Evolutionary conservation across 352 stramenopile genomes (phyloP).

Genomic region (Phytophthora nicotianae): DNA sequence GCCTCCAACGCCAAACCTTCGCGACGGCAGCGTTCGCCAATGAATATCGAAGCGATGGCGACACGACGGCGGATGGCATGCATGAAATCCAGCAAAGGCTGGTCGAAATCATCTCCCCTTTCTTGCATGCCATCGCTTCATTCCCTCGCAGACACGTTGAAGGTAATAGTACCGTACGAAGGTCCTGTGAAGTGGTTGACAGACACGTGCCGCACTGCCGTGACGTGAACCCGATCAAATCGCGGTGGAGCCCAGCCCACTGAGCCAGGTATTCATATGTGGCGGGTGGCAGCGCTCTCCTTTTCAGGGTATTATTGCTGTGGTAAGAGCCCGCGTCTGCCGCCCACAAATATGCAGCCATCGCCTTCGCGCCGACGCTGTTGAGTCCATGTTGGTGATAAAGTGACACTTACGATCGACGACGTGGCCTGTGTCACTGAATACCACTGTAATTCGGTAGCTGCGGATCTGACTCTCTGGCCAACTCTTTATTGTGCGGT

Average conservation of each 20-base stretch:
- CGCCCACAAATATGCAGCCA: background rate
- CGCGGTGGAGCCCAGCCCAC: background rate
- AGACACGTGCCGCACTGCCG: background rate
- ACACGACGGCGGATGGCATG: slow-evolving; percentile 27
- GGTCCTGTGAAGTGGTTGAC: background rate
- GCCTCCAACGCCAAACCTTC: background rate
- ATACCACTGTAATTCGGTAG: slow-evolving; percentile 43
- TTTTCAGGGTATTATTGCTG: too few species aligned
- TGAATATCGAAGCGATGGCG: slow-evolving; percentile 32
- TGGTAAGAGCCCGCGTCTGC: too few species aligned
- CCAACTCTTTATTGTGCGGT: slow-evolving; percentile 23
- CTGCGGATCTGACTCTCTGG: slow-evolving; percentile 25
- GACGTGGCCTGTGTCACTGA: slow-evolving; percentile 26
- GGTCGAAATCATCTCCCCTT: slow-evolving; percentile 17
- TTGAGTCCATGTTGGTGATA: slow-evolving; percentile 7
- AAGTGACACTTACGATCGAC: slow-evolving; percentile 24
- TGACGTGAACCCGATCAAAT: slow-evolving; percentile 19
- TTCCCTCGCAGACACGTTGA: slow-evolving; percentile 37
- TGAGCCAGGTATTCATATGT: too few species aligned
- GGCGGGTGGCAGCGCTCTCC: slow-evolving; percentile 1
- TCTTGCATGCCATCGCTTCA: slow-evolving; percentile 16
- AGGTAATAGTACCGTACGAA: slow-evolving; percentile 30
- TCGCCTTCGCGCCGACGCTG: slow-evolving; percentile 9
- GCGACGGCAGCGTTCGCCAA: background rate
- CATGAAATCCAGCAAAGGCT: slow-evolving; percentile 24